phyloP scores from a whole-genome alignment of 441 rosid genomes.

The Kokia cookei region DNA sequence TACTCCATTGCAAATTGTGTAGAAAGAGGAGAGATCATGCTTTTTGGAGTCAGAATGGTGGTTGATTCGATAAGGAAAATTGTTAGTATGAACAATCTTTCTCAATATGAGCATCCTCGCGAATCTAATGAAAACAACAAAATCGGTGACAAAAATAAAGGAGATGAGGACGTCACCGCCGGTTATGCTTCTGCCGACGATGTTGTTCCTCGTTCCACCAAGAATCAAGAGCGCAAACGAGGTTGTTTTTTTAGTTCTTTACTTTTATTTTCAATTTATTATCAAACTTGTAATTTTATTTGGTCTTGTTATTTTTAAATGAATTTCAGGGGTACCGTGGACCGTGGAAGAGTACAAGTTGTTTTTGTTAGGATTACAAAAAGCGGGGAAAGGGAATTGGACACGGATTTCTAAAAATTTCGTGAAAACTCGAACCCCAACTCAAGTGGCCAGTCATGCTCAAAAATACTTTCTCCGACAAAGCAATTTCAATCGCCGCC shows the following conservation, averaged over 20 bases:
- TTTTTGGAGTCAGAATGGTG: constrained; percentile 84
- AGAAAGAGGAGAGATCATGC: constrained; percentile 62
- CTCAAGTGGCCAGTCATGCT: constrained; percentile 97
- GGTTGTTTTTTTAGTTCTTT: constrained; percentile 30
- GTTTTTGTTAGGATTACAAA: constrained; percentile 75
- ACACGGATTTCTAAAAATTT: constrained; percentile 86
- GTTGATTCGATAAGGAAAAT: constrained; percentile 92
- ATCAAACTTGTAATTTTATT: neutral
- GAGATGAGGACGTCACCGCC: constrained; percentile 17
- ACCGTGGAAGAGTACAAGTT: constrained; percentile 85
- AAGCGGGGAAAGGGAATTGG: constrained; percentile 89
- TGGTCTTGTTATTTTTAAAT: neutral
- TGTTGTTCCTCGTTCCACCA: constrained; percentile 38
- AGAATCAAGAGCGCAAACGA: constrained; percentile 73
- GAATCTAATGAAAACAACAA: constrained; percentile 20
- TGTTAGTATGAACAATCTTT: constrained; percentile 82
- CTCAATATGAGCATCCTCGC: constrained; percentile 65
- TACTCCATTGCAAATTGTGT: constrained; percentile 2
- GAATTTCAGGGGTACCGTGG: constrained; percentile 71
- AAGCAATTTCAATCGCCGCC: constrained; percentile 69
- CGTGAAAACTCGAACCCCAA: constrained; percentile 80
- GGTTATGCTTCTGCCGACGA: constrained; percentile 94
- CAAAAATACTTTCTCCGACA: constrained; percentile 86
- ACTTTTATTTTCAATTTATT: neutral
- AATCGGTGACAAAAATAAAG: constrained; percentile 18